Conservation (phyloP, 345 rosid genomes). For the Adansonia digitata region DNA sequence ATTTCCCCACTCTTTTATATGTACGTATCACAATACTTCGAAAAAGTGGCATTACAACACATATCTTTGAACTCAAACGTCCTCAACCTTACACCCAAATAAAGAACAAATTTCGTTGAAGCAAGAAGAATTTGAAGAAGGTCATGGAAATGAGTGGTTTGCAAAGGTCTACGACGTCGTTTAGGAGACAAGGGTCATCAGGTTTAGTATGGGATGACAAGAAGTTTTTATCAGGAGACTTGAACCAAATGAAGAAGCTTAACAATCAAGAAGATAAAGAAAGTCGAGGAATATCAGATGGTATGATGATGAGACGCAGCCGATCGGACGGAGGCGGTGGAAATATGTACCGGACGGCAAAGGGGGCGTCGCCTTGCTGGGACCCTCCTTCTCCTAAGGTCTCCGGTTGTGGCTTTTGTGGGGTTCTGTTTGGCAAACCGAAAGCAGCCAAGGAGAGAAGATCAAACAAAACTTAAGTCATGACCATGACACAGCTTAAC, state of each 20-base stretch:
- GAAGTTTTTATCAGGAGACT: conserved; percentile 45
- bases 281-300: conserved; percentile 1
- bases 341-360: conserved; percentile 15
- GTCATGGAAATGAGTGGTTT: conserved; percentile 27
- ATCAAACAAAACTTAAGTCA: conserved; percentile 13
- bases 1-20: not conserved
- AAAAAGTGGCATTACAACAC: not conserved
- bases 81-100: not conserved
- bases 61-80: conserved; percentile 4
- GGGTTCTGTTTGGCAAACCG: conserved; percentile 40
- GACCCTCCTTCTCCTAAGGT: conserved; percentile 73
- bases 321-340: conserved; percentile 34
- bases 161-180: conserved; percentile 68
- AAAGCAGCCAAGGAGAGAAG: conserved; percentile 18
- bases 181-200: conserved; percentile 84
- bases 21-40: not conserved
- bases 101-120: not conserved
- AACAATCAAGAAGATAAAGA: not conserved
- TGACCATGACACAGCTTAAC: not conserved
- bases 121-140: not conserved
- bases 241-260: conserved; percentile 14
- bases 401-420: conserved; percentile 56
- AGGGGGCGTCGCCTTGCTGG: conserved; percentile 27
- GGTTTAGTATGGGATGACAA: conserved; percentile 82
- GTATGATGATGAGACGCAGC: conserved; percentile 26